phyloP scores from a whole-genome alignment of 495 filamentous ascomycete species.

The Aspergillus affinis region DNA sequence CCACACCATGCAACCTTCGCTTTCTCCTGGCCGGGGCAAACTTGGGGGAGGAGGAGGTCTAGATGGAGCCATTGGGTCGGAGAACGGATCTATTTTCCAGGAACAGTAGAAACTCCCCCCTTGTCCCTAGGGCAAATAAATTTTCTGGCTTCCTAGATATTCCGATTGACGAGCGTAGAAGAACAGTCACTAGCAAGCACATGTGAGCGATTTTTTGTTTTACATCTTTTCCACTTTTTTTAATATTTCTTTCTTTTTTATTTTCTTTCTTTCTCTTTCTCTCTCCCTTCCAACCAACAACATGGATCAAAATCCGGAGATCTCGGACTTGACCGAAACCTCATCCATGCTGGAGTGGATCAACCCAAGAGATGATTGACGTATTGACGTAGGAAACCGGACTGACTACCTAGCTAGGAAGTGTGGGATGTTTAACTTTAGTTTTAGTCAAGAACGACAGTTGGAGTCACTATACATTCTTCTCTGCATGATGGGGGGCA shows the following conservation, averaged over 20 bases:
- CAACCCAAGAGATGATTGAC: neutral
- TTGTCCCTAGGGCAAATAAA: neutral
- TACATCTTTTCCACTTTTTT: neutral
- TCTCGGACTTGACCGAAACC: neutral
- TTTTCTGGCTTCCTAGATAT: neutral
- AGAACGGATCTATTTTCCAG: neutral
- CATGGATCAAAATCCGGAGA: neutral
- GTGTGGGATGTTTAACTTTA: neutral
- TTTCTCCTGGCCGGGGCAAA: constrained; percentile 1
- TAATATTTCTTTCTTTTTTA: neutral
- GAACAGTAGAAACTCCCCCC: neutral
- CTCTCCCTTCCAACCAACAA: neutral
- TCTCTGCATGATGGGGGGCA: neutral
- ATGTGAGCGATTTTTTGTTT: neutral
- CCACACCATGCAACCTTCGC: constrained; percentile 14
- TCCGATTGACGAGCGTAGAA: neutral
- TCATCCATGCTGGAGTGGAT: neutral
- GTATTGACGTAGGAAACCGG: neutral
- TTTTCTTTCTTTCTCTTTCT: neutral
- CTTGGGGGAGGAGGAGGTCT: neutral
- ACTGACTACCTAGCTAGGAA: neutral
- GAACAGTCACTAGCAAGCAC: neutral
- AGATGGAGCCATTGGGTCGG: neutral
- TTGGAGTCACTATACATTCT: neutral
- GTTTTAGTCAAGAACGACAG: neutral